Evolutionary conservation across 1,284 basidiomycete species (phyloP).

Genomic region (Trichosporon ovoides): DNA sequence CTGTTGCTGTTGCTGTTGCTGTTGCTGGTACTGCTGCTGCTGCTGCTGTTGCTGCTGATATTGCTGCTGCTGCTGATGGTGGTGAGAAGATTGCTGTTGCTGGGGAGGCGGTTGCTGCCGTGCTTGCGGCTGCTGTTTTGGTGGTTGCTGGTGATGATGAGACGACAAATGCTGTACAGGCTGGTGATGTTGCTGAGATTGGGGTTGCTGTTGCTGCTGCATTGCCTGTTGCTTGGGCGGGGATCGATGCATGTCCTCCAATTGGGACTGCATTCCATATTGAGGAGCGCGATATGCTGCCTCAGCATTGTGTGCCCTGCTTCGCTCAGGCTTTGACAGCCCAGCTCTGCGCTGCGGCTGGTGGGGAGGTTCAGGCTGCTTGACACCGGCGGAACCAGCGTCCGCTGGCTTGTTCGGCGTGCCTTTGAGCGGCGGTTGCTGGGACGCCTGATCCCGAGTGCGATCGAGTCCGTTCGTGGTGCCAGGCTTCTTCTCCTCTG

Average conservation of each 20-base stretch:
- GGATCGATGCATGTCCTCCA: slow-evolving; percentile 61
- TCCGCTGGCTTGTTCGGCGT: slow-evolving; percentile 41
- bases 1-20: background rate
- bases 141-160: slow-evolving; percentile 14
- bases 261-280: slow-evolving; percentile 87
- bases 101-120: slow-evolving; percentile 8
- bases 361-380: slow-evolving; percentile 50
- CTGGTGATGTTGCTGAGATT: slow-evolving; percentile 4
- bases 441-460: slow-evolving; percentile 32
- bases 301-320: slow-evolving; percentile 56
- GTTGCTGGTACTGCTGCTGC: slow-evolving; percentile 19
- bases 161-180: slow-evolving; percentile 10
- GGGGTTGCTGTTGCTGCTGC: slow-evolving; percentile 20
- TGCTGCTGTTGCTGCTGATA: no score
- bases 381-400: slow-evolving; percentile 35
- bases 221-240: slow-evolving; percentile 12
- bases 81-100: background rate
- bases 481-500: slow-evolving; percentile 49
- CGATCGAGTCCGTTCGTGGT: slow-evolving; percentile 47
- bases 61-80: no score
- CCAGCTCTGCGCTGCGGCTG: slow-evolving; percentile 40
- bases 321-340: slow-evolving; percentile 44
- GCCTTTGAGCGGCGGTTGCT: slow-evolving; percentile 44
- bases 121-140: slow-evolving; percentile 10
- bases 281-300: slow-evolving; percentile 79